Percentiles rank a stretch among this genome's conserved stretches.
Conservation (phyloP, 352 stramenopile species). For the Globisporangium paddicum region DNA sequence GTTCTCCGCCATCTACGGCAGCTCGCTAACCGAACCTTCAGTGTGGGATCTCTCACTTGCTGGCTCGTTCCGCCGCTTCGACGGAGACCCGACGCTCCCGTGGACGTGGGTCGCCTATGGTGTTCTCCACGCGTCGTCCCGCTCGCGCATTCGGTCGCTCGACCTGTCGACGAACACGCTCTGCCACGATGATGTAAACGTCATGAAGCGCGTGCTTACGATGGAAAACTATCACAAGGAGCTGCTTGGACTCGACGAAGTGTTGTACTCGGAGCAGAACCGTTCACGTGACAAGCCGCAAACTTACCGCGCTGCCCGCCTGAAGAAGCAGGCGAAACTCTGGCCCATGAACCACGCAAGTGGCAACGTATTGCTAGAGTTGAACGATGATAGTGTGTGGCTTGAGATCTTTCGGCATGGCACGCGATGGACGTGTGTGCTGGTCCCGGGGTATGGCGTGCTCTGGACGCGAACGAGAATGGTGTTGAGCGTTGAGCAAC, state of each 20-base stretch:
- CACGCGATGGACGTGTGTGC: slow-evolving; percentile 18
- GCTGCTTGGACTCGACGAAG: not conserved
- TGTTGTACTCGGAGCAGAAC: not conserved
- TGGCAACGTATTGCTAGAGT: not conserved
- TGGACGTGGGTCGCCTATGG: slow-evolving; percentile 41
- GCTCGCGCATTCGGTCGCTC: slow-evolving; percentile 15
- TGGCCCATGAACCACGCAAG: not conserved
- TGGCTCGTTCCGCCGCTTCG: slow-evolving; percentile 20
- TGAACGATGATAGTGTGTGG: slow-evolving; percentile 13
- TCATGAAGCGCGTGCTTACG: slow-evolving; percentile 15
- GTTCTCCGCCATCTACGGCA: slow-evolving; percentile 29
- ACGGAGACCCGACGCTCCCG: slow-evolving; percentile 14
- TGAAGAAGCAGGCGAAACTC: slow-evolving; percentile 6
- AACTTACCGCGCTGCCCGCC: not conserved
- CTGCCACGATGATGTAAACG: slow-evolving; percentile 20
- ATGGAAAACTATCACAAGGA: not conserved
- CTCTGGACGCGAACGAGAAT: slow-evolving; percentile 16
- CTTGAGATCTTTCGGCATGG: slow-evolving; percentile 16
- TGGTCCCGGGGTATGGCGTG: slow-evolving; percentile 32
- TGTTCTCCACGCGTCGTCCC: slow-evolving; percentile 20
- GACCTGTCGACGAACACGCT: slow-evolving; percentile 41
- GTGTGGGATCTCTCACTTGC: slow-evolving; percentile 29
- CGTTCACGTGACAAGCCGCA: not conserved
- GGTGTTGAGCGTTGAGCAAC: not conserved
- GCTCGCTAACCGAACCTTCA: not conserved